These are phyloP conservation scores for Aspergillus versicolor DNA, from an alignment of 2,329 filamentous ascomycete species.

Conservation along the genomic window DNA sequence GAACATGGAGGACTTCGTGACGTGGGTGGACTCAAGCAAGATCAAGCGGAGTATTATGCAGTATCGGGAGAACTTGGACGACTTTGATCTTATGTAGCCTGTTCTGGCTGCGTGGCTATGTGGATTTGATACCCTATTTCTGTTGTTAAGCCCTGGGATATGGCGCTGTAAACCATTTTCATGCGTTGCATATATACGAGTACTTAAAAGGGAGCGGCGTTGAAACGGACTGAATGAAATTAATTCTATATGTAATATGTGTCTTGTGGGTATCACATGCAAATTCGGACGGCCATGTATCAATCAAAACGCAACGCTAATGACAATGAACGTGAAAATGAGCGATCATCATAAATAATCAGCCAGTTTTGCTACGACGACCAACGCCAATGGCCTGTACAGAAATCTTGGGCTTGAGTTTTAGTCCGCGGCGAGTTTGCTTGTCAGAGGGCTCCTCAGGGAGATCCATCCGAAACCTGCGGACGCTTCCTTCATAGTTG, in stretches of 20 bases:
- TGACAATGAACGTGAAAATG: background rate
- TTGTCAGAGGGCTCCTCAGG: conserved; percentile 29
- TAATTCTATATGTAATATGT: background rate
- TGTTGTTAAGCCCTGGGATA: background rate
- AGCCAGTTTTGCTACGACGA: background rate
- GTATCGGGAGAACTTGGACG: conserved; percentile 91
- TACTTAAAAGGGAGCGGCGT: background rate
- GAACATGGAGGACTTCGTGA: conserved; percentile 93
- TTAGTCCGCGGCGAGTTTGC: conserved; percentile 5
- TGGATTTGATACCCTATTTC: background rate
- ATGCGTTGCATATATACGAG: background rate
- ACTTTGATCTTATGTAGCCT: conserved; percentile 80
- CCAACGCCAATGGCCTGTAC: conserved; percentile 2
- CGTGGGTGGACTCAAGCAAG: conserved; percentile 94
- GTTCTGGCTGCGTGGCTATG: background rate
- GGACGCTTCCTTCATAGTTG: conserved; percentile 45
- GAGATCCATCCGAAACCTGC: conserved; percentile 47
- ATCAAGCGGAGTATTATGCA: conserved; percentile 95
- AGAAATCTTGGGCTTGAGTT: conserved; percentile 16
- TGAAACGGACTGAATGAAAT: background rate
- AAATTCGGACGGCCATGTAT: background rate
- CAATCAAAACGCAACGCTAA: conserved; percentile 3
- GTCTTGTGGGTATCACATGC: conserved; percentile 10
- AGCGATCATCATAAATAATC: background rate
- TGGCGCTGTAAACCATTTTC: background rate